Conservation (phyloP, 2,329 filamentous ascomycete genomes). For the Amauroascus verrucosus region DNA sequence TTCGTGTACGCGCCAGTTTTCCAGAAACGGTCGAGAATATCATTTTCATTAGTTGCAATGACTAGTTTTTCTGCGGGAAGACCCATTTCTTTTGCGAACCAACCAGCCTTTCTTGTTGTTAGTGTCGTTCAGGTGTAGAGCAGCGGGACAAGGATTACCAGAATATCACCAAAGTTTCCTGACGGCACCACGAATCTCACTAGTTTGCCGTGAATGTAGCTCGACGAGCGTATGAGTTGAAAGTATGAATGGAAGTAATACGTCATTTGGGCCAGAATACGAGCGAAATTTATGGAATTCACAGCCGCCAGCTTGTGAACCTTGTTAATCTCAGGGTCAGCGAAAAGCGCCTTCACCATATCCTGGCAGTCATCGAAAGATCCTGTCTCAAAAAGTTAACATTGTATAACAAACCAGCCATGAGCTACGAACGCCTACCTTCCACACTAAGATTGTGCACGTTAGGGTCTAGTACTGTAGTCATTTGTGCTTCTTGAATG, state of each 20-base stretch:
- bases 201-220: constrained; percentile 47
- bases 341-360: constrained; percentile 87
- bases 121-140: neutral
- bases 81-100: constrained; percentile 85
- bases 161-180: constrained; percentile 92
- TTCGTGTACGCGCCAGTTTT: constrained; percentile 80
- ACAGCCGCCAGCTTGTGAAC: constrained; percentile 79
- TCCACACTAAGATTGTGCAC: constrained; percentile 85
- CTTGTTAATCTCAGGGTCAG: constrained; percentile 71
- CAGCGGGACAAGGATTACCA: constrained; percentile 30
- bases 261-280: constrained; percentile 90
- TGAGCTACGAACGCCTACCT: constrained; percentile 27
- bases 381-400: constrained; percentile 27
- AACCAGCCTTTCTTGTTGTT: constrained; percentile 45
- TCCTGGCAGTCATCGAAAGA: constrained; percentile 97
- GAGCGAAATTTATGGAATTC: constrained; percentile 93
- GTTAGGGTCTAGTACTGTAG: constrained; percentile 78
- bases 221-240: constrained; percentile 52
- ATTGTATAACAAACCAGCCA: neutral
- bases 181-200: constrained; percentile 84
- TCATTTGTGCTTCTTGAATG: constrained; percentile 96
- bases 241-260: constrained; percentile 98
- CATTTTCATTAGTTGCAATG: constrained; percentile 93
- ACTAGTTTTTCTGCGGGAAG: constrained; percentile 79
- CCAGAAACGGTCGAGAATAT: constrained; percentile 94